A percentile compares a stretch with the other conserved stretches of the same genome.
These are phyloP conservation scores for Spathaspora sp. DNA, from an alignment of 1,139 yeast genomes.

Conservation along the genomic window DNA sequence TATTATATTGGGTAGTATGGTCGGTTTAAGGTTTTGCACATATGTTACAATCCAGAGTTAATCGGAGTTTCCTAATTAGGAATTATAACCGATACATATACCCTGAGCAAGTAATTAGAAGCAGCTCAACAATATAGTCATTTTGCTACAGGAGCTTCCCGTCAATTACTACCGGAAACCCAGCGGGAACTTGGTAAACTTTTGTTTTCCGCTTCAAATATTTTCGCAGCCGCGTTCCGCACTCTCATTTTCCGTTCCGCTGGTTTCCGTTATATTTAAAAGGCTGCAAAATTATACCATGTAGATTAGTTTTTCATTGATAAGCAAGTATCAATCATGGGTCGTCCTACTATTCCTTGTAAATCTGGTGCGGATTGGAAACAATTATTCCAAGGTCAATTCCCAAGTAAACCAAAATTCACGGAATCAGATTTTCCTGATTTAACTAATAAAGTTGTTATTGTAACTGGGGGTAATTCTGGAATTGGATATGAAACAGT, in stretches of 20 bases:
- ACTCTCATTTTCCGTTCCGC: background rate
- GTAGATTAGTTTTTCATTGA: background rate
- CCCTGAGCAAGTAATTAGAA: background rate
- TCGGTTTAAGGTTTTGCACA: background rate
- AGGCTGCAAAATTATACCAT: background rate
- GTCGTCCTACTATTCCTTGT: conserved; percentile 2
- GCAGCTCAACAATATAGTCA: background rate
- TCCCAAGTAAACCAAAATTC: conserved; percentile 6
- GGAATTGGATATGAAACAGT: conserved; percentile 28
- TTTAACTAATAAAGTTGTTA: conserved; percentile 18
- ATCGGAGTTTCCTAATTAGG: background rate
- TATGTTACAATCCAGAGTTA: background rate
- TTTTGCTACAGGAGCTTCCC: too few species aligned
- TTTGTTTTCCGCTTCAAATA: background rate
- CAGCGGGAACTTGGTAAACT: background rate
- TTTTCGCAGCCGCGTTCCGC: background rate
- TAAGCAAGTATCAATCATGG: background rate
- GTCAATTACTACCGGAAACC: background rate
- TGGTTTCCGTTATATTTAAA: background rate
- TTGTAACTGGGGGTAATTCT: conserved; percentile 17
- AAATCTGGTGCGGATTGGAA: conserved; percentile 2
- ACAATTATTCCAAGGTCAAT: conserved; percentile 3
- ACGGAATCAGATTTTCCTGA: conserved; percentile 9
- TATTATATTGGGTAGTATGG: background rate
- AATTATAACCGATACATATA: background rate